These are phyloP conservation scores for Sarocladiaceae sp. DNA, from an alignment of 2,329 filamentous ascomycete genomes.

Conservation along the genomic window DNA sequence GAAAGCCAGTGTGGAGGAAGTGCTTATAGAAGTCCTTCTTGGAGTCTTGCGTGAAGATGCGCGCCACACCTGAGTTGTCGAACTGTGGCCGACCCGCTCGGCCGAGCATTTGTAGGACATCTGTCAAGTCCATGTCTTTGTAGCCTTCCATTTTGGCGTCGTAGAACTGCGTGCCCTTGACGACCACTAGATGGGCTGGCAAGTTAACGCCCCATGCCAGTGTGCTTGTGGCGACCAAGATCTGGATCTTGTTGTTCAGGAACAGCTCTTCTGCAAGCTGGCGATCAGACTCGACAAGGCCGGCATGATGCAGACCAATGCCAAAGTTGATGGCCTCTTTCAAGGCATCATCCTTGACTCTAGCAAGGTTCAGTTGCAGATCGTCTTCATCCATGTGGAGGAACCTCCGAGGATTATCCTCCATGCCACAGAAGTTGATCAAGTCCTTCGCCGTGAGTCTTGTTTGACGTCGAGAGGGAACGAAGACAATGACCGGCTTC, in stretches of 20 bases:
- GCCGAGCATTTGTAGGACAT: conserved; percentile 96
- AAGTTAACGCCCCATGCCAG: conserved; percentile 98
- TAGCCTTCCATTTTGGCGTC: conserved; percentile 97
- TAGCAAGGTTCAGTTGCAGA: conserved; percentile 74
- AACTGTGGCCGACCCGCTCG: conserved; percentile 94
- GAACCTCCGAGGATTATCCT: conserved; percentile 92
- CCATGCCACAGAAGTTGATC: conserved; percentile 97
- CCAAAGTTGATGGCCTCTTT: conserved; percentile 95
- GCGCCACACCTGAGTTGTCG: conserved; percentile 88
- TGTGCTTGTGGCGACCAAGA: conserved; percentile 90
- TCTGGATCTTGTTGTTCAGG: conserved; percentile 95
- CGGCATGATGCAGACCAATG: conserved; percentile 94
- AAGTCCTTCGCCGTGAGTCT: conserved; percentile 91
- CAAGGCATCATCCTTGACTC: conserved; percentile 88
- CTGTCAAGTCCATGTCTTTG: conserved; percentile 97
- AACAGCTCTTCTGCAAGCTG: conserved; percentile 92
- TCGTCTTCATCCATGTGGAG: conserved; percentile 93
- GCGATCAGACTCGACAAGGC: conserved; percentile 89
- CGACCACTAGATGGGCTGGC: conserved; percentile 91
- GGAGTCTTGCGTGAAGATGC: conserved; percentile 93
- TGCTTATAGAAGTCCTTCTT: conserved; percentile 99
- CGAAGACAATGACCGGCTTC: conserved; percentile 97
- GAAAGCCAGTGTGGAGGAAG: conserved; percentile 95
- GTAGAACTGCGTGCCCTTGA: conserved; percentile 97
- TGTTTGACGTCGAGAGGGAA: conserved; percentile 90